Conservation (phyloP, 2,329 filamentous ascomycete genomes). For the Madurella fahalii region DNA sequence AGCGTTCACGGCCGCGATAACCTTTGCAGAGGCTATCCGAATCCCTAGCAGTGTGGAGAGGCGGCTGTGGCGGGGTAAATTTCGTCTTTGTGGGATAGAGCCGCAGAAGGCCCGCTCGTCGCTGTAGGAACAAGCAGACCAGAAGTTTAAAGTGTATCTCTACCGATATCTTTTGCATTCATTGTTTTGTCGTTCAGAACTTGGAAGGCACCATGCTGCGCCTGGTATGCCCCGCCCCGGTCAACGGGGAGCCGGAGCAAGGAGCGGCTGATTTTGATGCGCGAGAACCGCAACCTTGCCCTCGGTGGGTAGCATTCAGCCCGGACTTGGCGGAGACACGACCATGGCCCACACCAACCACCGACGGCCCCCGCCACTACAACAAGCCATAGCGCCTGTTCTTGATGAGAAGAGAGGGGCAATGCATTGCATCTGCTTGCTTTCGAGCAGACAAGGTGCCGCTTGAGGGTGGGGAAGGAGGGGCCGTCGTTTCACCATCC, state of each 20-base stretch:
- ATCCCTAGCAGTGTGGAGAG: no score
- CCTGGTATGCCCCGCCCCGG: not conserved
- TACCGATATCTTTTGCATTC: no score
- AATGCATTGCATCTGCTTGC: not conserved
- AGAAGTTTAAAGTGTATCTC: no score
- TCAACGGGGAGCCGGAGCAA: constrained; percentile 14
- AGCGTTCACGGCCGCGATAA: no score
- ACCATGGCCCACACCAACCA: not conserved
- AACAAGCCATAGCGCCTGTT: no score
- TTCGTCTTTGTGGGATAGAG: no score
- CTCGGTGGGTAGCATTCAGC: not conserved
- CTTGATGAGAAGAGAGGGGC: not conserved
- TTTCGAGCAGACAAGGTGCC: not conserved
- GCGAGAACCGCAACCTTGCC: not conserved
- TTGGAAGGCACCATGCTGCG: constrained; percentile 7
- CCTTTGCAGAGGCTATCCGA: no score
- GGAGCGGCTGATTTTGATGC: not conserved
- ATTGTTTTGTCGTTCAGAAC: not conserved
- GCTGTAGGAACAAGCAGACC: no score
- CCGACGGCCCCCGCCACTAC: not conserved
- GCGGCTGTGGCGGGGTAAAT: no score
- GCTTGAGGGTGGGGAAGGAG: not conserved
- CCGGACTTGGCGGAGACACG: not conserved
- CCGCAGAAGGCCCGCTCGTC: no score
- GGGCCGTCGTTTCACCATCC: not conserved